Evolutionary conservation across 495 filamentous ascomycete species (phyloP).

Genomic region (Hyphodiscus hymeniophilus): DNA sequence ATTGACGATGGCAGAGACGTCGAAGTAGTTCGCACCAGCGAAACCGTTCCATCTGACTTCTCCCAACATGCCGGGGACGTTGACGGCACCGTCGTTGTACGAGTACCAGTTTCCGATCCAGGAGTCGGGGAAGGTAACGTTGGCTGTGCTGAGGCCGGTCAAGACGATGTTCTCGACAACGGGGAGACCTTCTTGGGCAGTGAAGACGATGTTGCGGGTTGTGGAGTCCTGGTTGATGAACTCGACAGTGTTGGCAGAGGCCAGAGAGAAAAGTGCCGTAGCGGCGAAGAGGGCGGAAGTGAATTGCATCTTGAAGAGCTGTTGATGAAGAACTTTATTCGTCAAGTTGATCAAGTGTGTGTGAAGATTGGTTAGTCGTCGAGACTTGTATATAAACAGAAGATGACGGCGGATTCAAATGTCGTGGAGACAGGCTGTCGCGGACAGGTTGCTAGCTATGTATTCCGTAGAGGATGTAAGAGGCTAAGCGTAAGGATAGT

Average conservation of each 20-base stretch:
- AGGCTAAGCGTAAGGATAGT: slow-evolving; percentile 9
- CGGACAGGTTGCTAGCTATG: slow-evolving; percentile 11
- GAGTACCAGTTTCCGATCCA: slow-evolving; percentile 44
- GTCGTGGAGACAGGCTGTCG: slow-evolving; percentile 15
- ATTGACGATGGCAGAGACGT: slow-evolving; percentile 48
- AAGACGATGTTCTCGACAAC: slow-evolving; percentile 25
- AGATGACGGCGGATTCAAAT: background rate
- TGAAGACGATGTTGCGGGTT: slow-evolving; percentile 37
- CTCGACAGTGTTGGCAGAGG: slow-evolving; percentile 34
- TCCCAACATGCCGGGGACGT: slow-evolving; percentile 41
- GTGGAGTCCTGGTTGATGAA: slow-evolving; percentile 40
- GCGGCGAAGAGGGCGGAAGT: slow-evolving; percentile 17
- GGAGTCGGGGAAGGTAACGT: slow-evolving; percentile 27
- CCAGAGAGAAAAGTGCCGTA: slow-evolving; percentile 24
- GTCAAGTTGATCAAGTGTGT: slow-evolving; percentile 12
- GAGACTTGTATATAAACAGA: background rate
- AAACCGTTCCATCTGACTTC: slow-evolving; percentile 41
- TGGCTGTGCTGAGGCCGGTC: slow-evolving; percentile 19
- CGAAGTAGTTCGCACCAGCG: slow-evolving; percentile 36
- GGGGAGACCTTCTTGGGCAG: slow-evolving; percentile 22
- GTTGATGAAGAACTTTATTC: slow-evolving; percentile 8
- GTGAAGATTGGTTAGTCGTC: slow-evolving; percentile 7
- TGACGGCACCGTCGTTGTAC: slow-evolving; percentile 27
- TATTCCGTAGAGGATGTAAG: slow-evolving; percentile 1
- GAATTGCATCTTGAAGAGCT: slow-evolving; percentile 17